A percentile compares a stretch with the other conserved stretches of the same genome.
Evolutionary conservation across 2,329 filamentous ascomycete genomes (phyloP).

Genomic region (Fusarium staphyleae): DNA sequence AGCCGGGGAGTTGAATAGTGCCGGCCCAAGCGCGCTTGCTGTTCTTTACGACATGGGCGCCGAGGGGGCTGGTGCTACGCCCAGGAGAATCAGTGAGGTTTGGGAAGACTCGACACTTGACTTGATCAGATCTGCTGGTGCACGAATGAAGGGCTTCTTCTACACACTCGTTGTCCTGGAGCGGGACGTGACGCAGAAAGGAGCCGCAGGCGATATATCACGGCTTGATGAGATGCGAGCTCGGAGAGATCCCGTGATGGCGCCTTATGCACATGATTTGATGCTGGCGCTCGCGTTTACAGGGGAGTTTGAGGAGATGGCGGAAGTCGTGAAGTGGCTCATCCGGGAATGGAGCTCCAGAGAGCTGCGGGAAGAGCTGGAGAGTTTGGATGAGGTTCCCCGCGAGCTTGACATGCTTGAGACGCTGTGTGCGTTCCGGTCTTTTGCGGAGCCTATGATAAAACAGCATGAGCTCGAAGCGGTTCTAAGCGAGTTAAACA

Average conservation of each 20-base stretch:
- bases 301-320: conserved; percentile 66
- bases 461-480: conserved; percentile 40
- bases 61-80: conserved; percentile 13
- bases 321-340: conserved; percentile 66
- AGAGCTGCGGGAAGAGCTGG: conserved; percentile 47
- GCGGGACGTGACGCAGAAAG: conserved; percentile 27
- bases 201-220: conserved; percentile 34
- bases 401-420: conserved; percentile 46
- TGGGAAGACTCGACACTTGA: conserved; percentile 11
- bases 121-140: conserved; percentile 32
- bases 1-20: conserved; percentile 21
- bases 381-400: conserved; percentile 46
- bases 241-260: conserved; percentile 45
- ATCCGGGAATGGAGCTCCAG: conserved; percentile 52
- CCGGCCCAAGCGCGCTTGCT: conserved; percentile 19
- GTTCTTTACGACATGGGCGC: conserved; percentile 28
- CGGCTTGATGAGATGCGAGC: conserved; percentile 46
- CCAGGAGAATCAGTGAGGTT: conserved; percentile 5
- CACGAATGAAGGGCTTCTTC: conserved; percentile 42
- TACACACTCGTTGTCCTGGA: conserved; percentile 39
- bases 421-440: conserved; percentile 56
- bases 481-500: conserved; percentile 42
- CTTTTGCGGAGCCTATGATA: conserved; percentile 55
- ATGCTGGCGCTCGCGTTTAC: conserved; percentile 68
- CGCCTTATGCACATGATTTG: conserved; percentile 61